A percentile compares a stretch with the other conserved stretches of the same genome.
phyloP scores from a whole-genome alignment of 2,329 filamentous ascomycete species.

The Talaromyces pinophilus region DNA sequence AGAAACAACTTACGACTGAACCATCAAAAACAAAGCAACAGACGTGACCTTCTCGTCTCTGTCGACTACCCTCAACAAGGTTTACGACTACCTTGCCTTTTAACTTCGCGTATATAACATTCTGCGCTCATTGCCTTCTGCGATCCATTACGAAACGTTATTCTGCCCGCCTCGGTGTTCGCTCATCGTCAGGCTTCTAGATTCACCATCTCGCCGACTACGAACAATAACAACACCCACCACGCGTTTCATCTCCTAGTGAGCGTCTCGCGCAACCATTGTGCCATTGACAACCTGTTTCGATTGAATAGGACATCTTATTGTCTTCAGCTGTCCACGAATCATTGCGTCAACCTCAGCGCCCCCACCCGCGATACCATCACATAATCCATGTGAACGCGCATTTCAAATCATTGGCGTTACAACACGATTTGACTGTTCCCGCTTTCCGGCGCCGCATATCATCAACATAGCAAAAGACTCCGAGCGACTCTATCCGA shows the following conservation, averaged over 20 bases:
- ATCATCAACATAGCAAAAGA: neutral
- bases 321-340: neutral
- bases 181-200: neutral
- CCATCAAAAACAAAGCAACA: neutral
- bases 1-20: neutral
- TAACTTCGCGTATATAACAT: neutral
- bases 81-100: no score
- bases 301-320: neutral
- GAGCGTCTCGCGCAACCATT: neutral
- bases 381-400: constrained; percentile 3
- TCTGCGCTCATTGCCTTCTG: neutral
- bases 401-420: neutral
- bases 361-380: neutral
- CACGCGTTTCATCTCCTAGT: neutral
- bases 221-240: neutral
- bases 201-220: neutral
- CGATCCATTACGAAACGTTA: neutral
- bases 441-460: constrained; percentile 13
- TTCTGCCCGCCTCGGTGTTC: constrained; percentile 2
- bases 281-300: neutral
- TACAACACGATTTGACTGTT: neutral
- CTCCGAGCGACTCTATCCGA: neutral
- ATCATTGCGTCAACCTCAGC: neutral
- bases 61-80: neutral
- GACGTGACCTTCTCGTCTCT: neutral